Evolutionary conservation across 2,329 filamentous ascomycete genomes (phyloP), one percentile per base, ranked within the genome.

Genomic region (Fragosphaeria purpurea): DNA sequence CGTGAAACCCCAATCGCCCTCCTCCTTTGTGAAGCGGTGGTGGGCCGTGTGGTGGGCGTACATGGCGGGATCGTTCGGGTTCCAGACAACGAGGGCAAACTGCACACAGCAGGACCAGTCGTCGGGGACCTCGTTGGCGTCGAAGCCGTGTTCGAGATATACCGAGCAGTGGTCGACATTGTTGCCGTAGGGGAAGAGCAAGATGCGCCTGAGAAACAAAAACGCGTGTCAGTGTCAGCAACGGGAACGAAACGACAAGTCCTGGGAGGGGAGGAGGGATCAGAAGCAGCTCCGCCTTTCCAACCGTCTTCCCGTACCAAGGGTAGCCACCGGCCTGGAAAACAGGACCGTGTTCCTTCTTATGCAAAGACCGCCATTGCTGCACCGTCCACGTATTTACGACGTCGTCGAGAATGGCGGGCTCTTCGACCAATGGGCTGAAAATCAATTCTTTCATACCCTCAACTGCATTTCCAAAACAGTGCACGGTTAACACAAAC

Each of bases 1-100:
- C n/a, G 93, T 98, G 66, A 98, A 98, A 1, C 93, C 93, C 93
- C 93, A 98, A 62, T 98, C 93, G 31, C 88, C 89, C 67, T 98
- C 93, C 42, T 97, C 93, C 56, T 86, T 87, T 4, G 89, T 97
- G 67, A 97, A 98, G 53, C 93, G 85, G 65, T 98, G 93, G 59
- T 90, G 88, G n/a, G 93, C 93, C 42, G 74, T 78, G 71, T 88
- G 83, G 60, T 95, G 86, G 47, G 76, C 76, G 65, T 85, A 88
- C 59, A 96, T 78, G 55, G 82, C 82, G n/a, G 93, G 91, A 60
- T 96, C 88, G 62, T 91, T 88, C 44, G 85, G 84, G 66, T 97
- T 98, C 84, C 88, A 96, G 50, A 98, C 74, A 5, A 97, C 91
- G 46, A 98, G 75, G 52, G 87, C 84, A 67, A 98, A 98, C 64